A percentile compares a stretch with the other conserved stretches of the same genome.
Evolutionary conservation across 805 yeast species (phyloP).

Genomic region (Cephaloascus albidus): DNA sequence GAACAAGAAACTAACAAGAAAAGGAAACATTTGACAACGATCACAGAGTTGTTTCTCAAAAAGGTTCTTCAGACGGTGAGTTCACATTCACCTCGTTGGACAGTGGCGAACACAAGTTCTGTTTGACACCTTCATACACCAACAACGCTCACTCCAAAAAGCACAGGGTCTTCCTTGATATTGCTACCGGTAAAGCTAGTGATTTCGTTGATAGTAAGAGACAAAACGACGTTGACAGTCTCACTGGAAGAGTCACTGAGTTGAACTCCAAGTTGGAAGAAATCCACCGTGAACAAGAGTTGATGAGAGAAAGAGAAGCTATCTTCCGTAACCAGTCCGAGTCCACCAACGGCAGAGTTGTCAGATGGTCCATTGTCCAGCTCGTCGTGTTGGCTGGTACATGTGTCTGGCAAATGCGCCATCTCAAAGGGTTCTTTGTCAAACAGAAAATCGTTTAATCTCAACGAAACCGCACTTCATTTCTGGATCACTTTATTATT

Average conservation of each 20-base stretch:
- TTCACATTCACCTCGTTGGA: slow-evolving; percentile 78
- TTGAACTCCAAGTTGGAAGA: slow-evolving; percentile 48
- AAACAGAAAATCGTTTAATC: slow-evolving; percentile 73
- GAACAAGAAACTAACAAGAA: neutral
- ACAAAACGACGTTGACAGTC: slow-evolving; percentile 39
- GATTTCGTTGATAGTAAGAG: slow-evolving; percentile 55
- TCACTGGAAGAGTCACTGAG: slow-evolving; percentile 46
- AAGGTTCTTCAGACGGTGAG: slow-evolving; percentile 48
- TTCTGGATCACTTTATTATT: too few relatives aligned
- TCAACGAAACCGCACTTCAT: too few relatives aligned
- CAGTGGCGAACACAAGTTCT: slow-evolving; percentile 77
- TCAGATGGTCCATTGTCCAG: slow-evolving; percentile 69
- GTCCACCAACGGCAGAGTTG: slow-evolving; percentile 61
- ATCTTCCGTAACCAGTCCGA: slow-evolving; percentile 72
- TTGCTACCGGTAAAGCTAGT: slow-evolving; percentile 53
- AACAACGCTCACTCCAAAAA: slow-evolving; percentile 23
- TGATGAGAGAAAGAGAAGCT: slow-evolving; percentile 57
- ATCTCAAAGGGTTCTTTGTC: slow-evolving; percentile 73
- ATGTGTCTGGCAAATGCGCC: slow-evolving; percentile 69
- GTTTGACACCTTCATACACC: slow-evolving; percentile 53
- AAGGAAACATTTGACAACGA: slow-evolving; percentile 73
- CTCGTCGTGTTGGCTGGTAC: slow-evolving; percentile 55
- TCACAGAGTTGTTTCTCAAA: slow-evolving; percentile 69
- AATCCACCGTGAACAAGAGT: slow-evolving; percentile 56
- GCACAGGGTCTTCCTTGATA: slow-evolving; percentile 67